Base-by-base conservation (phyloP, 139 green algal species). In the Chlorella sp. region DNA sequence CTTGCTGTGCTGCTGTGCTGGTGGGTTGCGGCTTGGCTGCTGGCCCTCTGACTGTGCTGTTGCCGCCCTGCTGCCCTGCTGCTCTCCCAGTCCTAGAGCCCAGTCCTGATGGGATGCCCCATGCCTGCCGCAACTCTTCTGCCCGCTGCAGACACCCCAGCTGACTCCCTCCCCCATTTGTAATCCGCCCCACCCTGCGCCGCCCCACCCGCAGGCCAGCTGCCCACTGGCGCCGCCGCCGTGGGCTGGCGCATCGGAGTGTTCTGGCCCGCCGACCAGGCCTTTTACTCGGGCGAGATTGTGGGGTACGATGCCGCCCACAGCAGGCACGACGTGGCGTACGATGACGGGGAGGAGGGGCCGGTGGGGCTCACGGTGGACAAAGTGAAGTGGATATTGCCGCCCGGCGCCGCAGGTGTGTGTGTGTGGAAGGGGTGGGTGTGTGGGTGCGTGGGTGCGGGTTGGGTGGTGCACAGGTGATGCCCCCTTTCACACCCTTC, bases 161-260 rank as follows among this genome's bases (percentile, higher is more conserved):
- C n/a, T n/a, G n/a, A n/a, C n/a, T n/a, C n/a, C n/a, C n/a, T n/a
- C n/a, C n/a, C n/a, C n/a, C n/a, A n/a, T n/a, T n/a, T n/a, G n/a
- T n/a, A n/a, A n/a, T n/a, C n/a, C n/a, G n/a, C 48, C 48, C 48
- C 48, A 5, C 5, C 48, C 48, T 57, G 5, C 48, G 5, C 9
- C 48, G 5, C 48, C 48, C 22, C 21, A 26, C 64, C 64, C 24
- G 21, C 64, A 71, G 64, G 64, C 64, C 64, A 39, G 30, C 16
- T 66, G 21, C 91, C 91, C 9, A 42, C 39, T 0, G 95, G 92
- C 2, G 53, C 66, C 39, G 89, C 76, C 21, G 96, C 94, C 0
- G 75, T 97, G 34, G 95, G 95, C 64, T 97, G 96, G 96, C 92
- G 94, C 12, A 86, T 97, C 14, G 92, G 81, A 12, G 95, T 97